Base-by-base conservation (phyloP, 2,329 filamentous ascomycete genomes). In the Acrocalymma vagum region DNA sequence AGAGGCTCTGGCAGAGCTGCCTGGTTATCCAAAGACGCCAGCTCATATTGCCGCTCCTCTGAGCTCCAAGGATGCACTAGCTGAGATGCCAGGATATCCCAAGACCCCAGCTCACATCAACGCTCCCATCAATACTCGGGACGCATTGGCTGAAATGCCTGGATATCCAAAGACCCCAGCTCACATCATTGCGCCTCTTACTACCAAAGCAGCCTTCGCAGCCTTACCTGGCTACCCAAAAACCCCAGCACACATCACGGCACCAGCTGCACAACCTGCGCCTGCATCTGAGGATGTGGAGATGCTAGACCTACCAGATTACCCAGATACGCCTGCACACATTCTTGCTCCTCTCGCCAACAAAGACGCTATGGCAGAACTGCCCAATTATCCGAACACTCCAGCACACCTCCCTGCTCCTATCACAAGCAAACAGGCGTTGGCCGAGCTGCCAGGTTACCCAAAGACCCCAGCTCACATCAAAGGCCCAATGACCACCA, bases 1-100 rank as follows among this genome's bases (percentile, higher is more conserved):
- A 26, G 39, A 47, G 2, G 54, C 50, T 6, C 42, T 62, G 6
- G 42, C 48, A 20, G 51, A 51, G 28, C 38, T 61, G 9, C 50
- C 54, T 3, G 45, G 22, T 8, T 63, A 60, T 29, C 60, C 56
- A 6, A 53, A 51, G 17, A 62, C 60, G n/a, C 60, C 58, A 11
- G 45, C 48, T 3, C 60, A 62, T 27, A 57, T 62, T 11, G 17
- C 13, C 9, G 57, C 52, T 1, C 51, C 57, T 8, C 37, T 58
- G 11, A 46, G 35, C 5, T 45, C 38, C 13, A 46, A 41, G 11
- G 51, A 45, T 9, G 53, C 55, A 5, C 26, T 62, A 17, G 44
- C 44, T 23, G 52, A 58, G 28, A 38, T 62, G 48, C 50, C 55
- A n/a, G 47, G 26, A n/a, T 56, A 56, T 9, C 55, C 55, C 3